These are phyloP conservation scores for Pleurotus sapidus DNA, from an alignment of 768 basidiomycete species.

Conservation along the genomic window DNA sequence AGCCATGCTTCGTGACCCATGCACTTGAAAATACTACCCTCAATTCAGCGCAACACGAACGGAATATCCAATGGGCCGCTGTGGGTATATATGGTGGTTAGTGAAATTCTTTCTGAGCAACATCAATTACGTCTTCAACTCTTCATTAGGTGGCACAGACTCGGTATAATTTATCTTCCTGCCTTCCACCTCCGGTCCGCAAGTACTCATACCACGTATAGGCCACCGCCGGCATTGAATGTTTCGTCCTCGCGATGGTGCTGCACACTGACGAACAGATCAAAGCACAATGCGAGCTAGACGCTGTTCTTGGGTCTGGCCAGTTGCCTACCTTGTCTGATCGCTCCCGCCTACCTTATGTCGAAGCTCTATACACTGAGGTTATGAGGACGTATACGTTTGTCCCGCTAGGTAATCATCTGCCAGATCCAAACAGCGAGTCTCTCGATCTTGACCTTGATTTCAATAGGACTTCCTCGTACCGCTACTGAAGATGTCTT, in stretches of 20 bases:
- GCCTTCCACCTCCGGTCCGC: constrained; percentile 14
- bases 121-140: neutral
- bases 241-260: constrained; percentile 61
- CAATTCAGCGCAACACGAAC: constrained; percentile 48
- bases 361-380: constrained; percentile 62
- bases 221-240: constrained; percentile 57
- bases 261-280: constrained; percentile 51
- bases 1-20: constrained; percentile 58
- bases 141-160: constrained; percentile 50
- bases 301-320: constrained; percentile 54
- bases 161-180: constrained; percentile 21
- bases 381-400: constrained; percentile 50
- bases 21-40: constrained; percentile 37
- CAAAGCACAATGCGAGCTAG: constrained; percentile 64
- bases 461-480: constrained; percentile 42
- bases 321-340: constrained; percentile 60
- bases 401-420: constrained; percentile 33
- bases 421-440: neutral
- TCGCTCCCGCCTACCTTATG: constrained; percentile 53
- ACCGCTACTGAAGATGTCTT: constrained; percentile 50
- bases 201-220: neutral
- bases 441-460: neutral
- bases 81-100: constrained; percentile 42
- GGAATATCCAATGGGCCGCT: constrained; percentile 64
- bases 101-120: neutral